Evolutionary conservation across 2,329 filamentous ascomycete species (phyloP), one percentile per base, ranked within the genome.

Genomic region (Aspergillus jensenii): DNA sequence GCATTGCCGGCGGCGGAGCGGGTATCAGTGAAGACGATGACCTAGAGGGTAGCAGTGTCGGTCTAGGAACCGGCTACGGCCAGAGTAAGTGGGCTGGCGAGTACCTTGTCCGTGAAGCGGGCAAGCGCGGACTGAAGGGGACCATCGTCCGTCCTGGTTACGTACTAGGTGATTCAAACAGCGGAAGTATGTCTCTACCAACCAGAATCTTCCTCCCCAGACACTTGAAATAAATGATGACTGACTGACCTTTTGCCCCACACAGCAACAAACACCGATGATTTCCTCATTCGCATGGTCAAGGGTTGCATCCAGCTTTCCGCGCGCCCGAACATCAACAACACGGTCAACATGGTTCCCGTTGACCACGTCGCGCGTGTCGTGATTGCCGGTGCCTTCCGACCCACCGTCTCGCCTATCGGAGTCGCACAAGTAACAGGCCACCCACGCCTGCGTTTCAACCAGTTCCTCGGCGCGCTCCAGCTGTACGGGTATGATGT

Each of bases 341-440:
- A 96, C 78, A 90, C 91, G 0, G 86, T 97, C 74, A 98, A 97
- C 78, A 86, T 88, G 73, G 90, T 96, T 0, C 93, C 93, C 0
- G 92, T 96, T 25, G 86, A 87, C 61, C 91, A 96, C 64, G 92
- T 97, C 37, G 85, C 88, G 1, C 82, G 85, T n/a, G 84, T 96
- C 7, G 89, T 96, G 25, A 86, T 91, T 17, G 90, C 92, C 0
- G 81, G 88, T 5, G 83, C 86, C 0, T 81, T 96, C 66, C 83
- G 88, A 68, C 87, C 87, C 0, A 81, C 86, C 3, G 65, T 72
- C n/a, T 65, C 69, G 12, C 78, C 79, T 3, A 74, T 86, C 3
- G 79, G 83, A 59, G 90, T 96, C 5, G 83, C 86, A 1, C 91
- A 96, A 65, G 87, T 95, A 48, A 96, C 91, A 1, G 85, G 84